A percentile compares a stretch with the other conserved stretches of the same genome.
phyloP scores from a whole-genome alignment of 371 early-diverging fungal genomes.

The Actinomucor elegans region DNA sequence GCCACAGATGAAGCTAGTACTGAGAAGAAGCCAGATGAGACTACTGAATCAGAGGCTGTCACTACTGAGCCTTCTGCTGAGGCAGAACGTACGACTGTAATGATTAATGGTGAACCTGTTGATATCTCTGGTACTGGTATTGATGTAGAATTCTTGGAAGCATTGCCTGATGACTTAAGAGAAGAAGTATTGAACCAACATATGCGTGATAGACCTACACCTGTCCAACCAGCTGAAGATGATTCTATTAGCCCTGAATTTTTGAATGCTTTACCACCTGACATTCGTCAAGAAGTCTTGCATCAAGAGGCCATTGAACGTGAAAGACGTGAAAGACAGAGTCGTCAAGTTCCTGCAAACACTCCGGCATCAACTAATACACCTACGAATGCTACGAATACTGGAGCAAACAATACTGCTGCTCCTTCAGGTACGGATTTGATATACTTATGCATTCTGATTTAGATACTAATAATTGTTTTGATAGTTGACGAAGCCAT shows the following conservation, averaged over 20 bases:
- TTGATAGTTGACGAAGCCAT: not conserved
- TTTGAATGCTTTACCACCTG: slow-evolving; percentile 77
- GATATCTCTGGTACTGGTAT: slow-evolving; percentile 95
- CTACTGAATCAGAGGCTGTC: too few relatives aligned
- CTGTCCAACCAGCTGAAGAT: slow-evolving; percentile 26
- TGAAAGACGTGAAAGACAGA: slow-evolving; percentile 50
- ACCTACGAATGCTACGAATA: not conserved
- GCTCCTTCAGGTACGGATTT: slow-evolving; percentile 3
- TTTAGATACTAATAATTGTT: not conserved
- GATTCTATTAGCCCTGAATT: slow-evolving; percentile 73
- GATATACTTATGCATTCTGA: not conserved
- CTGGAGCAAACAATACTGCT: not conserved
- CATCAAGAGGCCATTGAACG: slow-evolving; percentile 64
- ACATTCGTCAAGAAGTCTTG: slow-evolving; percentile 79
- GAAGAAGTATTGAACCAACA: slow-evolving; percentile 86
- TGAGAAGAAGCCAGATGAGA: too few relatives aligned
- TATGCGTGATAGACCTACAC: slow-evolving; percentile 23
- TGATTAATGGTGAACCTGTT: slow-evolving; percentile 57
- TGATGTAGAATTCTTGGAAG: slow-evolving; percentile 92
- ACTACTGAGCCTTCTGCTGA: not conserved
- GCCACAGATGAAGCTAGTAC: slow-evolving; percentile 92
- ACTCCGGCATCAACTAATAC: slow-evolving; percentile 9
- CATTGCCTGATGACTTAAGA: slow-evolving; percentile 93
- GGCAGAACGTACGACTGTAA: slow-evolving; percentile 40
- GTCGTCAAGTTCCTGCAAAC: slow-evolving; percentile 28